A percentile compares a stretch with the other conserved stretches of the same genome.
phyloP scores from a whole-genome alignment of 1,139 yeast genomes.

The Blastobotrys proliferans region DNA sequence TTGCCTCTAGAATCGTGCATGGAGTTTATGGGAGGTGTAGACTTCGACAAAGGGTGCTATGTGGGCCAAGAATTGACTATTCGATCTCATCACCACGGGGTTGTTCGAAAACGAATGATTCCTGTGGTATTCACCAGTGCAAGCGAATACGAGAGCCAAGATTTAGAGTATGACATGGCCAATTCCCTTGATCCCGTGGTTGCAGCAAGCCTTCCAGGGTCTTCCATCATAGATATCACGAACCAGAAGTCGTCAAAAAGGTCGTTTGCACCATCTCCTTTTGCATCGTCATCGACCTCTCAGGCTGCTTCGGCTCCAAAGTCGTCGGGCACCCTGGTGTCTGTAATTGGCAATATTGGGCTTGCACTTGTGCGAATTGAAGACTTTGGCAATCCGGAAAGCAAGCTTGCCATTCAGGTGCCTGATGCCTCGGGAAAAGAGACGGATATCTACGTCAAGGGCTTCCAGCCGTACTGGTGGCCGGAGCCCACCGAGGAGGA shows the following conservation, averaged over 20 bases:
- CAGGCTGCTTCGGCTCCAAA: conserved; percentile 8
- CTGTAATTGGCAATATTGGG: conserved; percentile 59
- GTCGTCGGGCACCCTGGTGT: conserved; percentile 52
- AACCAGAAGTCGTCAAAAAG: neutral
- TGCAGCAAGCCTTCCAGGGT: conserved; percentile 6
- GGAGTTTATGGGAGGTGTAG: conserved; percentile 79
- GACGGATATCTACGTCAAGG: conserved; percentile 43
- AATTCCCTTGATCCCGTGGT: neutral
- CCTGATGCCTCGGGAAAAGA: conserved; percentile 26
- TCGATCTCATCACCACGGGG: conserved; percentile 79
- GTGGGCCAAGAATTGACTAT: conserved; percentile 95
- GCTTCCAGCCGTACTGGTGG: conserved; percentile 65
- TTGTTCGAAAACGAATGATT: conserved; percentile 72
- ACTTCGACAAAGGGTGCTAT: conserved; percentile 89
- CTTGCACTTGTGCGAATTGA: conserved; percentile 55
- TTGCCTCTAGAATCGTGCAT: conserved; percentile 83
- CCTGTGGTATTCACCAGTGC: conserved; percentile 55
- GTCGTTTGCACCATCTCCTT: conserved; percentile 16
- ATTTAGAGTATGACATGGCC: conserved; percentile 13
- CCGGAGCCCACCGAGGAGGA: conserved; percentile 37
- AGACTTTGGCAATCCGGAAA: conserved; percentile 39
- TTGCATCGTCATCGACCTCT: conserved; percentile 25
- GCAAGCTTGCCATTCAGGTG: conserved; percentile 32
- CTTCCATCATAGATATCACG: conserved; percentile 10
- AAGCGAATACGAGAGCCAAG: conserved; percentile 7